Evolutionary conservation across 139 green algal species (phyloP).

Genomic region (Bryopsis sp.): DNA sequence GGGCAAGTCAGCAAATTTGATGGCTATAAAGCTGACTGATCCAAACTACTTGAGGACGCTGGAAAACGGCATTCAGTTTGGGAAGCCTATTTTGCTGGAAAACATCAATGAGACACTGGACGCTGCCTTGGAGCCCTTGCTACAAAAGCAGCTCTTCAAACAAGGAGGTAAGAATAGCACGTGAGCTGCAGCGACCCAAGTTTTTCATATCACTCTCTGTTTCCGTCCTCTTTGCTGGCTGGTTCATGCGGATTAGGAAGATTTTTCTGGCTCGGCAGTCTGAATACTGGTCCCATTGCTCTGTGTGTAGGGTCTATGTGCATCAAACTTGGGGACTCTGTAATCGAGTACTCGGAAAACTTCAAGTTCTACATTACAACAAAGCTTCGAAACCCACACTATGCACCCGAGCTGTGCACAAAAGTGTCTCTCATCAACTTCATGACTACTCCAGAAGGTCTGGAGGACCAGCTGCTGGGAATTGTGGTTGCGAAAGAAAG

Average conservation of each 20-base stretch:
- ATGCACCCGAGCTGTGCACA: constrained; percentile 65
- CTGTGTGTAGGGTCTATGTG: constrained; percentile 29
- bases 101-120: constrained; percentile 69
- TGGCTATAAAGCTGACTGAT: constrained; percentile 61
- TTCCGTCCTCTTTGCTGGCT: no score
- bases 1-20: constrained; percentile 49
- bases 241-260: constrained; percentile 41
- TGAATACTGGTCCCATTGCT: neutral
- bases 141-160: constrained; percentile 68
- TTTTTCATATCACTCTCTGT: neutral
- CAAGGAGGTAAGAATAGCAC: no score
- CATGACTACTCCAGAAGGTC: constrained; percentile 69
- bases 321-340: constrained; percentile 63
- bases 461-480: constrained; percentile 75
- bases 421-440: constrained; percentile 81
- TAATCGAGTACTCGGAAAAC: constrained; percentile 62
- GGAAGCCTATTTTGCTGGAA: constrained; percentile 63
- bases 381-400: constrained; percentile 80
- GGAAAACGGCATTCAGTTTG: constrained; percentile 73
- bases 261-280: no score
- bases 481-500: constrained; percentile 62
- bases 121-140: constrained; percentile 65
- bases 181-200: constrained; percentile 19
- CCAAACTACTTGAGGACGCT: constrained; percentile 60
- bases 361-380: constrained; percentile 88